Conservation (phyloP, 2,329 filamentous ascomycete genomes). For the Ceratocystis albifundus region DNA sequence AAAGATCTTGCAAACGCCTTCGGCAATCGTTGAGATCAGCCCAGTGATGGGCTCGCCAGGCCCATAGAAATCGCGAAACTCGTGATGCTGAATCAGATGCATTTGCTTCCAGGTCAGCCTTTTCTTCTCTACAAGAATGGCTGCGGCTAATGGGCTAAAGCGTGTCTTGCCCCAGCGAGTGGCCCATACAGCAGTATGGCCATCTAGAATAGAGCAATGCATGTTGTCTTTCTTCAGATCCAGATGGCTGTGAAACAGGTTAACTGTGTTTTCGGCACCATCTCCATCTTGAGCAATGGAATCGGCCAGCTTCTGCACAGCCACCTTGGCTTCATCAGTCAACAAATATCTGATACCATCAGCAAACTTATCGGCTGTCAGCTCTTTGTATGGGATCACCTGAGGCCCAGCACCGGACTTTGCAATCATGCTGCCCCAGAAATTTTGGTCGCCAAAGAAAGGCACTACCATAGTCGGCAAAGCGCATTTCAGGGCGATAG, state of each 20-base stretch:
- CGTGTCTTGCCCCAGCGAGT: constrained; percentile 49
- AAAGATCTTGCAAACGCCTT: constrained; percentile 19
- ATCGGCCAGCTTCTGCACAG: constrained; percentile 47
- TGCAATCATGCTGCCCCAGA: constrained; percentile 62
- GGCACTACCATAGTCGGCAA: constrained; percentile 66
- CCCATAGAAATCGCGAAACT: constrained; percentile 69
- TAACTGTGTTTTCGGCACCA: constrained; percentile 57
- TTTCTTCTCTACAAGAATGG: constrained; percentile 51
- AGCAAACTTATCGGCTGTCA: constrained; percentile 52
- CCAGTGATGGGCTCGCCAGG: constrained; percentile 63
- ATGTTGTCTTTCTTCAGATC: constrained; percentile 43
- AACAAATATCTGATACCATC: constrained; percentile 61
- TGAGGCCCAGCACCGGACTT: constrained; percentile 52
- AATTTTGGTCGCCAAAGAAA: constrained; percentile 70
- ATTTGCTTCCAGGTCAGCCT: constrained; percentile 52
- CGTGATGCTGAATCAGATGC: constrained; percentile 51
- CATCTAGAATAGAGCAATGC: constrained; percentile 53
- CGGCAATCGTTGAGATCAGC: constrained; percentile 29
- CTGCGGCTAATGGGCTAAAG: constrained; percentile 53
- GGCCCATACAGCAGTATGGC: constrained; percentile 54
- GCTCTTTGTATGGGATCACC: constrained; percentile 55
- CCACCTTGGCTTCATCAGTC: constrained; percentile 46
- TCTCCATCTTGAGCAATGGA: constrained; percentile 53
- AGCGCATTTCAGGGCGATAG: constrained; percentile 59
- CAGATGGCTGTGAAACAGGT: constrained; percentile 52